Evolutionary conservation across 106 monocot genomes (phyloP), one percentile per base, ranked within the genome.

Genomic region (Dioscorea dumetorum): DNA sequence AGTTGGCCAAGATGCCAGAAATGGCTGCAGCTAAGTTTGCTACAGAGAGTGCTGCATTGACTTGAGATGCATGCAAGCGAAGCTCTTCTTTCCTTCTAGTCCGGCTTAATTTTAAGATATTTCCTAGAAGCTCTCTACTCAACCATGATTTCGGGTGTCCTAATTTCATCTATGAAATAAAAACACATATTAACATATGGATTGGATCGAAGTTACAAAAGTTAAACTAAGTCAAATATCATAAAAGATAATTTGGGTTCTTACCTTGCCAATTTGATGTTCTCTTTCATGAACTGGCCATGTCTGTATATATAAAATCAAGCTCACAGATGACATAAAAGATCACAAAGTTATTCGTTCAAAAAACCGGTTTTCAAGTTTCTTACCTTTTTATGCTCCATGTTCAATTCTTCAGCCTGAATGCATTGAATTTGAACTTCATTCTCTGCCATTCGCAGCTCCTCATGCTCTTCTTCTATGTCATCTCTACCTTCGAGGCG

Each of bases 41-140:
- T 13, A 91, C 81, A n/a, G 83, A 81, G 51, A 91, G 81, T 6
- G 90, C 76, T 1, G 84, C 87, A 16, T 87, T 81, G 17, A 87
- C 77, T 65, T 84, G 79, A 5, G 87, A 81, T 41, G 23, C 60
- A 7, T 74, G 73, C 22, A 87, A 77, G 31, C 87, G 33, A 24
- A 66, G 18, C 15, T 76, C 70, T 33, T 91, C 87, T 34, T 81
- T 84, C 21, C 71, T 77, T 76, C 59, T 86, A 57, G 54, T 67
- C 69, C 69, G 78, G 58, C 49, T 19, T 58, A 69, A 59, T 70
- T 66, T 76, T 24, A 80, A 74, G 16, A 77, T 48, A 28, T 50
- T 73, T 62, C 23, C 23, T 5, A 86, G 32, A 4, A 76, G 28
- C 20, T 69, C 74, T 34, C 73, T 76, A 69, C 69, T 62, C 51